Percentiles rank a stretch among this genome's conserved stretches.
These are phyloP conservation scores for Craterostigma plantagineum DNA, from an alignment of 257 asterid genomes.

Conservation along the genomic window DNA sequence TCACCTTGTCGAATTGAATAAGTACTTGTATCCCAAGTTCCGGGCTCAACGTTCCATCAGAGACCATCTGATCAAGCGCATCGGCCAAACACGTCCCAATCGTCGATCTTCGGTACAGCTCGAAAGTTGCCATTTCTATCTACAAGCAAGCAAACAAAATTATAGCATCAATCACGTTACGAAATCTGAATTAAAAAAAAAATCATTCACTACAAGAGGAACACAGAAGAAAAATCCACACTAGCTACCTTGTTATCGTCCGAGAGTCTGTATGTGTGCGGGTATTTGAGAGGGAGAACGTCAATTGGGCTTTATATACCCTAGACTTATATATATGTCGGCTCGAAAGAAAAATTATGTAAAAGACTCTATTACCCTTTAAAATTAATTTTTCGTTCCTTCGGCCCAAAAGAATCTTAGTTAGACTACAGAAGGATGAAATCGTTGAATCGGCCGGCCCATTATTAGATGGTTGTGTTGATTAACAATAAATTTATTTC, in stretches of 20 bases:
- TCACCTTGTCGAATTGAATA: conserved; percentile 89
- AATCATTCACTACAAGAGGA: too few relatives aligned
- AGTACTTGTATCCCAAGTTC: conserved; percentile 87
- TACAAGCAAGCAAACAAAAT: conserved; percentile 1
- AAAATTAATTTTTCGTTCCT: too few relatives aligned
- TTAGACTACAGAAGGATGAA: too few relatives aligned
- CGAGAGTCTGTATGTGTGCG: conserved; percentile 2
- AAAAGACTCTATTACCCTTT: too few relatives aligned
- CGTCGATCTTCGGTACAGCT: conserved; percentile 77
- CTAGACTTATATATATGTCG: conserved; percentile 29
- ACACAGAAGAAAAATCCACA: neutral
- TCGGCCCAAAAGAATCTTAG: too few relatives aligned
- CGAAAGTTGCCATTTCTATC: conserved; percentile 76
- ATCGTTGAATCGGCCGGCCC: too few relatives aligned
- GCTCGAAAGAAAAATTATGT: too few relatives aligned
- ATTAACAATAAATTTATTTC: too few relatives aligned
- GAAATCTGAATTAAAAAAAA: neutral
- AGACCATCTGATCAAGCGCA: conserved; percentile 81
- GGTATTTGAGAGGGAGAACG: conserved; percentile 25
- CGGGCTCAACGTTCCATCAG: conserved; percentile 55
- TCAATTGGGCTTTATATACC: conserved; percentile 66
- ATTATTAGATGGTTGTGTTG: too few relatives aligned
- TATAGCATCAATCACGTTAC: conserved; percentile 3
- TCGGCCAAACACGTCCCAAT: conserved; percentile 87
- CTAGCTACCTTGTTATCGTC: neutral